Percentiles rank a stretch among this genome's conserved stretches.
phyloP scores from a whole-genome alignment of 2,329 filamentous ascomycete genomes.

The Monilinia fructigena region DNA sequence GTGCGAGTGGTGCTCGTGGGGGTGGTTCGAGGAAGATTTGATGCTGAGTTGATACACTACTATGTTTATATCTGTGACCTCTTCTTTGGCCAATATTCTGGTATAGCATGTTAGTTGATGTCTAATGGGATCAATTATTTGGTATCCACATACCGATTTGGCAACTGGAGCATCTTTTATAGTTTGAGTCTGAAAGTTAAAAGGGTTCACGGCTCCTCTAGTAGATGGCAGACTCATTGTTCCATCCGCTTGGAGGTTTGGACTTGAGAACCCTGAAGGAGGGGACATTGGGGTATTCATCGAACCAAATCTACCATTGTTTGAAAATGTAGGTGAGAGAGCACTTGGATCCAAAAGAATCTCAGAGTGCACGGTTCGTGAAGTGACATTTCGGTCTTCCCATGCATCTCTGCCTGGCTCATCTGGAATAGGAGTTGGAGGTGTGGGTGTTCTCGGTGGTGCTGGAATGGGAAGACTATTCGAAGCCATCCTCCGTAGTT shows the following conservation, averaged over 20 bases:
- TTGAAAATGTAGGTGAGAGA: conserved; percentile 46
- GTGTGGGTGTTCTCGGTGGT: conserved; percentile 63
- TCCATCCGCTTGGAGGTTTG: conserved; percentile 33
- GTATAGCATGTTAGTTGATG: conserved; percentile 20
- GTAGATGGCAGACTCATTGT: conserved; percentile 37
- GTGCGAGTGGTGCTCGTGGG: conserved; percentile 76
- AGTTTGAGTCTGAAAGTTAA: conserved; percentile 89
- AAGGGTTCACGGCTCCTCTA: conserved; percentile 59
- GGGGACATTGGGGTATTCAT: conserved; percentile 39
- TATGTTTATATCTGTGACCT: conserved; percentile 97
- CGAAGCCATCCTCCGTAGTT: conserved; percentile 52
- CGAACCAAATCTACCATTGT: conserved; percentile 37
- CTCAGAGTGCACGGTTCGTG: conserved; percentile 35
- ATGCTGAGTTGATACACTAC: conserved; percentile 81
- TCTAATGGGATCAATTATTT: neutral
- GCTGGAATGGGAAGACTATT: conserved; percentile 53
- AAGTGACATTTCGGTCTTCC: conserved; percentile 23
- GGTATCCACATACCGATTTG: conserved; percentile 62
- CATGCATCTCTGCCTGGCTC: conserved; percentile 33
- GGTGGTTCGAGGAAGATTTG: conserved; percentile 96
- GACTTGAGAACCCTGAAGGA: conserved; percentile 32
- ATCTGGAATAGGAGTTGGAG: conserved; percentile 52
- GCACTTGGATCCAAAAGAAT: conserved; percentile 45
- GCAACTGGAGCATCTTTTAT: conserved; percentile 69
- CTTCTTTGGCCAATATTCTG: conserved; percentile 88